These are phyloP conservation scores for Peronospora belbahrii DNA, from an alignment of 352 stramenopile species.

Conservation along the genomic window DNA sequence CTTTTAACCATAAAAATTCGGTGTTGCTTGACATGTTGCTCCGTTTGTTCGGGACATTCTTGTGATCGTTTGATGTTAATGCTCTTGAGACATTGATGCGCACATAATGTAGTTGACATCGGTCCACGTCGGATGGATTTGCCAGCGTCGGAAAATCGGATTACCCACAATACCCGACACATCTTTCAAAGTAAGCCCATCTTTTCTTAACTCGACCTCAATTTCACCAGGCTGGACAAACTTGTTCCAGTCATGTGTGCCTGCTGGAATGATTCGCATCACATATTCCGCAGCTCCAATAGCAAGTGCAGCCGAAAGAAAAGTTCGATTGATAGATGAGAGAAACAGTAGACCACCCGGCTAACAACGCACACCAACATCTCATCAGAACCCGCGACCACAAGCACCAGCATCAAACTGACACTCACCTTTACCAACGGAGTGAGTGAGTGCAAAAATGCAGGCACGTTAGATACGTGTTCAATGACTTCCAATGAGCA, in stretches of 20 bases:
- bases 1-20: constrained; percentile 1
- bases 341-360: constrained; percentile 73
- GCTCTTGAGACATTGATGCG: constrained; percentile 46
- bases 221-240: constrained; percentile 73
- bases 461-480: constrained; percentile 60
- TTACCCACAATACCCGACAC: constrained; percentile 75
- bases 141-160: constrained; percentile 65
- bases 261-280: constrained; percentile 60
- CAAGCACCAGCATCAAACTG: background rate
- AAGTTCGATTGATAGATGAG: constrained; percentile 81
- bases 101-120: constrained; percentile 83
- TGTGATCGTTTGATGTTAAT: background rate
- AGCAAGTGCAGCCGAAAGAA: constrained; percentile 50
- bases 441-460: constrained; percentile 68
- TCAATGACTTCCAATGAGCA: constrained; percentile 84
- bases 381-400: background rate
- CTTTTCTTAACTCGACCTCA: constrained; percentile 43
- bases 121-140: constrained; percentile 62
- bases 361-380: constrained; percentile 13
- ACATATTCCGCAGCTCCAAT: constrained; percentile 77
- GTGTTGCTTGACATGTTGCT: background rate
- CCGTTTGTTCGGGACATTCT: background rate
- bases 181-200: constrained; percentile 51
- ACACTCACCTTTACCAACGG: constrained; percentile 67
- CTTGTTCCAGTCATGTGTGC: constrained; percentile 83